Conservation (phyloP, 441 rosid genomes). For the Gossypium schwendimanii region DNA sequence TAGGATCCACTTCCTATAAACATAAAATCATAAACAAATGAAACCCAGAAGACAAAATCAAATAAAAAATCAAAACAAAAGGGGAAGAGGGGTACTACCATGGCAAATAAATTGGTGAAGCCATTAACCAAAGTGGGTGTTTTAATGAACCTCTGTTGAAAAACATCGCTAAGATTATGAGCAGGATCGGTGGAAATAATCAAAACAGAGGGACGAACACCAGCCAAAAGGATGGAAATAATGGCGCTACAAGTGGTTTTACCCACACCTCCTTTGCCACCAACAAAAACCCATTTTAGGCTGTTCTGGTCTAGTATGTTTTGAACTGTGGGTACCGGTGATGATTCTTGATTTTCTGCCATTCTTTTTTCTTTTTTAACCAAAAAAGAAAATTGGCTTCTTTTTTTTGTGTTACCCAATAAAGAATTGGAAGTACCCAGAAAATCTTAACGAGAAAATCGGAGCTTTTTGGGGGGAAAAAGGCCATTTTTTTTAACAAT, state of each 20-base stretch:
- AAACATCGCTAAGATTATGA: slow-evolving; percentile 98
- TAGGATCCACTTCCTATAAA: slow-evolving; percentile 94
- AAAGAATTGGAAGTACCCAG: not conserved
- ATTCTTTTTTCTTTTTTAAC: slow-evolving; percentile 25
- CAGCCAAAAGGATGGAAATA: slow-evolving; percentile 64
- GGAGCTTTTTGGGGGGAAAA: not conserved
- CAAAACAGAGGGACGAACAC: slow-evolving; percentile 80
- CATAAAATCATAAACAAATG: too few species aligned
- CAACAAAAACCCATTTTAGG: slow-evolving; percentile 96
- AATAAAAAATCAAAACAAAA: not conserved
- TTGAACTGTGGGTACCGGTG: slow-evolving; percentile 57
- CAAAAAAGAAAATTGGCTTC: not conserved
- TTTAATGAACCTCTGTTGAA: slow-evolving; percentile 91
- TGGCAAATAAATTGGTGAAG: slow-evolving; percentile 83
- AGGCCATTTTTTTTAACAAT: not conserved
- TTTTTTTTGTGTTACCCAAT: not conserved
- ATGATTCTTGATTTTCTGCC: slow-evolving; percentile 30
- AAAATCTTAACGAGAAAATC: not conserved
- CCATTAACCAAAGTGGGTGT: slow-evolving; percentile 84
- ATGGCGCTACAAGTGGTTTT: slow-evolving; percentile 97
- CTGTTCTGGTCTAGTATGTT: slow-evolving; percentile 74
- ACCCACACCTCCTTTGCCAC: slow-evolving; percentile 98
- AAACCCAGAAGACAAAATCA: not conserved
- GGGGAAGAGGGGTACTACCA: slow-evolving; percentile 37
- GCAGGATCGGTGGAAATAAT: slow-evolving; percentile 99